Conservation (phyloP, 495 filamentous ascomycete genomes). For the Neurospora sp. region DNA sequence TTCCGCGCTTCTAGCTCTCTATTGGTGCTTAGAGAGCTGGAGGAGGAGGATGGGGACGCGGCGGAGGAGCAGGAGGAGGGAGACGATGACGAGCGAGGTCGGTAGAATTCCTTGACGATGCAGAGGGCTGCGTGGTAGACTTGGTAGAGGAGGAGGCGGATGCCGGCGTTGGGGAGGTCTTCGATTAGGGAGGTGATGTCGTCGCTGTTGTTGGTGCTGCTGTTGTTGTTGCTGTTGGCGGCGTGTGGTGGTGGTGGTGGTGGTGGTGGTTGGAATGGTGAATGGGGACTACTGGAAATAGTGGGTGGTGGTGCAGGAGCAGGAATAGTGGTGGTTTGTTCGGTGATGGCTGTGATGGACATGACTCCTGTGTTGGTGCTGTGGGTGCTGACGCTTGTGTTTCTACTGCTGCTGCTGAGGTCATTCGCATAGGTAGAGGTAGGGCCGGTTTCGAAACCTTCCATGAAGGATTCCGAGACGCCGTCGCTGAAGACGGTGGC, state of each 20-base stretch:
- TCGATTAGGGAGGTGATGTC: conserved; percentile 19
- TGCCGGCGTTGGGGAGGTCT: conserved; percentile 20
- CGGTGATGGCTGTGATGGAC: neutral
- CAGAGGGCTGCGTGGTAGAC: conserved; percentile 35
- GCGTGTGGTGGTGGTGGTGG: neutral
- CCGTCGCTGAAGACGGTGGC: conserved; percentile 36
- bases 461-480: conserved; percentile 34
- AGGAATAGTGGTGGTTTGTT: neutral
- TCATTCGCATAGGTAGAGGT: neutral
- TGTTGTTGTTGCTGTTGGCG: neutral
- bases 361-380: neutral
- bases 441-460: conserved; percentile 14
- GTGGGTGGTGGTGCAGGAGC: neutral
- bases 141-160: conserved; percentile 36
- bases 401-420: conserved; percentile 1
- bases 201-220: neutral
- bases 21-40: conserved; percentile 19
- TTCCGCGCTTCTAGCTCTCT: conserved; percentile 37
- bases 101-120: conserved; percentile 39
- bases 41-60: neutral
- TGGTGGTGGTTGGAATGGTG: too few species aligned
- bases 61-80: too few species aligned
- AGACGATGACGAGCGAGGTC: conserved; percentile 27
- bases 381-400: neutral
- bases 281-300: neutral